Evolutionary conservation across 2,329 filamentous ascomycete genomes (phyloP).

Genomic region (Penicillium sp.): DNA sequence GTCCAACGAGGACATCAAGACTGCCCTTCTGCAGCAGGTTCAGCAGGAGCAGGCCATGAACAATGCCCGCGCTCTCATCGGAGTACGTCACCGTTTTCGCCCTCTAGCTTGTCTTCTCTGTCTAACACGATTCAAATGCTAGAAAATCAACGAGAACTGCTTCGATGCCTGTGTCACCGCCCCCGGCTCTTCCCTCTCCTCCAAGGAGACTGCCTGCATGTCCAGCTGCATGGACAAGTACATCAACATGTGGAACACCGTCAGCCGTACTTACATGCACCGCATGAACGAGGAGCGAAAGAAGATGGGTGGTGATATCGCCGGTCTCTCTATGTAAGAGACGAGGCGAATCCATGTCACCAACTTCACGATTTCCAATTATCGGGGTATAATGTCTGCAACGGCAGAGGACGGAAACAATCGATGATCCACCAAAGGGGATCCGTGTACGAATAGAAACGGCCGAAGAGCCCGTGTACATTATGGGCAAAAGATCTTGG

Average conservation of each 20-base stretch:
- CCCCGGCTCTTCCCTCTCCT: constrained; percentile 68
- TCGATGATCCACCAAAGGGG: constrained; percentile 18
- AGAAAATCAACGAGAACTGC: constrained; percentile 84
- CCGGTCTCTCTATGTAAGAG: constrained; percentile 19
- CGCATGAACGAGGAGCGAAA: constrained; percentile 64
- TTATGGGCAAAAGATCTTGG: constrained; percentile 29
- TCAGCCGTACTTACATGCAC: constrained; percentile 71
- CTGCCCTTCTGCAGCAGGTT: constrained; percentile 68
- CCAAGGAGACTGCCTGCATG: constrained; percentile 72
- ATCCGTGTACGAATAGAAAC: constrained; percentile 33
- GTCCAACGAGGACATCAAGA: constrained; percentile 50
- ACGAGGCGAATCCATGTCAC: not conserved
- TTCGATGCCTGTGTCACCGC: constrained; percentile 78
- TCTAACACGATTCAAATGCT: not conserved
- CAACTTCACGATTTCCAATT: not conserved
- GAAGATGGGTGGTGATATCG: constrained; percentile 42
- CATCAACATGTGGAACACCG: constrained; percentile 78
- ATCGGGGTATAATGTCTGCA: not conserved
- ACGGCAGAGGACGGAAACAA: not conserved
- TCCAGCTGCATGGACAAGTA: constrained; percentile 85
- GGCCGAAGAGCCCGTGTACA: constrained; percentile 34
- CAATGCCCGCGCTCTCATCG: constrained; percentile 73
- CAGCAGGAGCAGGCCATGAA: constrained; percentile 68
- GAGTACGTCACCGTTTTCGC: constrained; percentile 57
- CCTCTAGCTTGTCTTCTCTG: not conserved